Evolutionary conservation across 202 grass and related monocot species (phyloP).

Genomic region (Saccharum hybrid): DNA sequence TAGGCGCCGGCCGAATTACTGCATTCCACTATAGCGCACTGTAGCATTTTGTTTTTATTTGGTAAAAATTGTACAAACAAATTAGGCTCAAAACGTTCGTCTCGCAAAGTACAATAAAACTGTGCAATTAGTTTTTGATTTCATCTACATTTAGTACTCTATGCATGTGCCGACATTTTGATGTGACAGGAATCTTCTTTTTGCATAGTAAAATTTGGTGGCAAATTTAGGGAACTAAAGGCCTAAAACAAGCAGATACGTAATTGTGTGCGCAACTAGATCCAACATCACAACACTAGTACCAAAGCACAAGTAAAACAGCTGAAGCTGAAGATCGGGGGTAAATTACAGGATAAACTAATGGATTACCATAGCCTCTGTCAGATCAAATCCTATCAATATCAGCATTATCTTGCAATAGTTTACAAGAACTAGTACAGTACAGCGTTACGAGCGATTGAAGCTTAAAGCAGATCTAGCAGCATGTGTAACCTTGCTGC

Average conservation of each 20-base stretch:
- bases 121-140: no score
- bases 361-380: constrained; percentile 8
- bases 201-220: no score
- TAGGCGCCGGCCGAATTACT: no score
- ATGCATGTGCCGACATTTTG: no score
- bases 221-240: no score
- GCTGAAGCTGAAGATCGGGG: not conserved
- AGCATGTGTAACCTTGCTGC: constrained; percentile 17
- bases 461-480: constrained; percentile 37
- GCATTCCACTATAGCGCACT: no score
- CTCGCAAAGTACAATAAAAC: no score
- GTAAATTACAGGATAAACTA: not conserved
- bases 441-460: not conserved
- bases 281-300: not conserved
- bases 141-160: no score
- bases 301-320: not conserved
- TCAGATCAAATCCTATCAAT: constrained; percentile 9
- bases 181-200: no score
- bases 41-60: no score
- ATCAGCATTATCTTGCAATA: constrained; percentile 30
- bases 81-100: no score
- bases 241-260: not conserved
- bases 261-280: not conserved
- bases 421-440: constrained; percentile 14
- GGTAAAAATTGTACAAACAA: no score